A percentile compares a stretch with the other conserved stretches of the same genome.
Evolutionary conservation across 352 stramenopile genomes (phyloP).

Genomic region (Phytopythium vexans): DNA sequence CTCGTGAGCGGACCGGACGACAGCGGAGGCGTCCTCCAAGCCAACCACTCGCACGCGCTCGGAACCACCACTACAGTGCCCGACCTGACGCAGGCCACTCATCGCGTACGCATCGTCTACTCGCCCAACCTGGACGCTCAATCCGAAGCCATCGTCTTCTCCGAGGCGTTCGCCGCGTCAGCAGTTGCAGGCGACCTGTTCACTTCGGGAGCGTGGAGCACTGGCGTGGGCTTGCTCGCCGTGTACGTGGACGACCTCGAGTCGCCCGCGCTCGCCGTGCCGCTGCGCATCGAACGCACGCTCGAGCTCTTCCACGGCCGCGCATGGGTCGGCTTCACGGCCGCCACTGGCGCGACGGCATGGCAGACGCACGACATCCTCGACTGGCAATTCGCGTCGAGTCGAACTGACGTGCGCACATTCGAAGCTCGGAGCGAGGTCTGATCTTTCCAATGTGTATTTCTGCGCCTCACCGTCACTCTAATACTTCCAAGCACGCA

Average conservation of each 20-base stretch:
- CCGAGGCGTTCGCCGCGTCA: slow-evolving; percentile 48
- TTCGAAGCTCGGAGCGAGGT: not conserved
- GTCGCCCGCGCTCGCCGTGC: slow-evolving; percentile 73
- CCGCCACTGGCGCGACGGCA: slow-evolving; percentile 70
- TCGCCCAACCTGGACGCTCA: slow-evolving; percentile 59
- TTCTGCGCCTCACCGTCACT: no score
- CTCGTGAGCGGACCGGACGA: slow-evolving; percentile 44
- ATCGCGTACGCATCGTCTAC: slow-evolving; percentile 78
- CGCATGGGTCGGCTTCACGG: slow-evolving; percentile 92
- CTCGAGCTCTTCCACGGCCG: slow-evolving; percentile 81
- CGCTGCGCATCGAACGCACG: slow-evolving; percentile 79
- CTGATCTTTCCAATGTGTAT: no score
- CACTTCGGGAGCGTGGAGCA: slow-evolving; percentile 41
- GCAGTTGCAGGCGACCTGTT: slow-evolving; percentile 72
- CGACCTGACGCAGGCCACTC: slow-evolving; percentile 75
- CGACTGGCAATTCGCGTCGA: slow-evolving; percentile 73
- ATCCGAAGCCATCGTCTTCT: slow-evolving; percentile 61
- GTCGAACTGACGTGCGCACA: slow-evolving; percentile 27
- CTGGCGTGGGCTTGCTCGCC: slow-evolving; percentile 71
- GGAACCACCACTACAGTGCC: slow-evolving; percentile 63
- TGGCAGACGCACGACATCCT: slow-evolving; percentile 91
- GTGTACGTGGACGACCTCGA: slow-evolving; percentile 89
- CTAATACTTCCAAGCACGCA: no score
- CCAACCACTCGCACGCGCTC: slow-evolving; percentile 77
- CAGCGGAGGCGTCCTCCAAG: not conserved